Evolutionary conservation across 352 stramenopile species (phyloP).

Genomic region (Pythium monospermum): DNA sequence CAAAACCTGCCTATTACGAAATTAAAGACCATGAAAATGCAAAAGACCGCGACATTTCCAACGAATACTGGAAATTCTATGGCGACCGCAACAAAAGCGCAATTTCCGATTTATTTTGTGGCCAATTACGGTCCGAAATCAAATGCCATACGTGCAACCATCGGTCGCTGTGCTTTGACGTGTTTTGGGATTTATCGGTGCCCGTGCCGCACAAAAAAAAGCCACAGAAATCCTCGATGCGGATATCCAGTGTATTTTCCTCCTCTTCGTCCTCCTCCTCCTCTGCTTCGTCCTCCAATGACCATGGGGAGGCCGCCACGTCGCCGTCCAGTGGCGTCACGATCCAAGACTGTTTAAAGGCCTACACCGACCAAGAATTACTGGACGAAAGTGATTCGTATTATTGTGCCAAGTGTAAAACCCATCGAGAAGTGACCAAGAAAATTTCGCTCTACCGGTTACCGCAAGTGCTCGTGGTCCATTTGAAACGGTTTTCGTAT

Average conservation of each 20-base stretch:
- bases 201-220: constrained; percentile 68
- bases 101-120: constrained; percentile 79
- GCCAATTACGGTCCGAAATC: constrained; percentile 75
- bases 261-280: constrained; percentile 1
- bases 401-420: constrained; percentile 74
- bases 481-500: constrained; percentile 88
- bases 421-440: constrained; percentile 60
- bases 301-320: too few relatives aligned
- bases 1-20: constrained; percentile 70
- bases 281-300: neutral
- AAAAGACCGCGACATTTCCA: constrained; percentile 55
- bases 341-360: constrained; percentile 62
- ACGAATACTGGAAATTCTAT: constrained; percentile 88
- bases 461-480: constrained; percentile 81
- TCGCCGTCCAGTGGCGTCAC: constrained; percentile 30
- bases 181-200: constrained; percentile 81
- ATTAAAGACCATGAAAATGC: constrained; percentile 52
- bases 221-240: constrained; percentile 15
- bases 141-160: constrained; percentile 66
- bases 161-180: constrained; percentile 75
- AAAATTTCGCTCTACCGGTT: constrained; percentile 74
- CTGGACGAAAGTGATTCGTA: constrained; percentile 61
- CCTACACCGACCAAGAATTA: constrained; percentile 68
- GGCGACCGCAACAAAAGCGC: constrained; percentile 54
- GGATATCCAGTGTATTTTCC: constrained; percentile 11